Percentiles rank a stretch among this genome's conserved stretches.
Conservation (phyloP, 139 green algal species). For the Coelastrella sp. region DNA sequence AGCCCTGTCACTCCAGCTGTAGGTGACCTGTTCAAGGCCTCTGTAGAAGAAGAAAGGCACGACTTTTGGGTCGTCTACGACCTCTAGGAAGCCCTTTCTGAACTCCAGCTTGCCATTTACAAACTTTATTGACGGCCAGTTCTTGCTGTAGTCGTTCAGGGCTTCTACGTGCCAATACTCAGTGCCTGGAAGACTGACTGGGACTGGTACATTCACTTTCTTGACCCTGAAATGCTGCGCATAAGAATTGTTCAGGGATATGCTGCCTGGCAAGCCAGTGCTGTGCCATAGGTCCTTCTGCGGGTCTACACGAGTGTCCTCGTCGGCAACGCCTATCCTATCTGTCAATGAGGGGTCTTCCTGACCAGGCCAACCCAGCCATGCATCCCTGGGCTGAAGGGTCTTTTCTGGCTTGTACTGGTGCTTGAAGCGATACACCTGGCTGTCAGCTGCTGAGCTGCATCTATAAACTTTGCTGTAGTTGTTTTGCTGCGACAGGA, state of each 20-base stretch:
- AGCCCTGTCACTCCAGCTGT: constrained; percentile 38
- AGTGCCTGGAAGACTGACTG: constrained; percentile 25
- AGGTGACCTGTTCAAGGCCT: constrained; percentile 34
- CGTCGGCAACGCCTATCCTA: neutral
- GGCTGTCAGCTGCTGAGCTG: neutral
- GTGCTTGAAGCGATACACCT: constrained; percentile 40
- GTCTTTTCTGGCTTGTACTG: constrained; percentile 17
- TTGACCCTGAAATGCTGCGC: constrained; percentile 30
- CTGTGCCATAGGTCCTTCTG: constrained; percentile 1
- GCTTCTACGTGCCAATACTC: constrained; percentile 46
- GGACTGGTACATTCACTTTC: neutral
- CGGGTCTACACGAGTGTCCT: constrained; percentile 4
- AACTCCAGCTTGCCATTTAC: constrained; percentile 20
- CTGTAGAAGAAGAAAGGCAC: constrained; percentile 47
- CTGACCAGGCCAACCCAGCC: constrained; percentile 4
- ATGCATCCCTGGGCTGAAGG: neutral
- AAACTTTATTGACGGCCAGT: constrained; percentile 29
- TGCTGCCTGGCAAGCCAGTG: neutral
- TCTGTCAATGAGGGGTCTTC: neutral
- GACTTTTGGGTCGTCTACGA: constrained; percentile 21
- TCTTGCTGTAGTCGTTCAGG: constrained; percentile 28
- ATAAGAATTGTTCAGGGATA: constrained; percentile 7
- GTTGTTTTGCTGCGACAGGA: neutral
- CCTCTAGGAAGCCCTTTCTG: constrained; percentile 12
- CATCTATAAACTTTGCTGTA: neutral